Base-by-base conservation (phyloP, 1,284 basidiomycete genomes). In the Puccinia brachypodii region DNA sequence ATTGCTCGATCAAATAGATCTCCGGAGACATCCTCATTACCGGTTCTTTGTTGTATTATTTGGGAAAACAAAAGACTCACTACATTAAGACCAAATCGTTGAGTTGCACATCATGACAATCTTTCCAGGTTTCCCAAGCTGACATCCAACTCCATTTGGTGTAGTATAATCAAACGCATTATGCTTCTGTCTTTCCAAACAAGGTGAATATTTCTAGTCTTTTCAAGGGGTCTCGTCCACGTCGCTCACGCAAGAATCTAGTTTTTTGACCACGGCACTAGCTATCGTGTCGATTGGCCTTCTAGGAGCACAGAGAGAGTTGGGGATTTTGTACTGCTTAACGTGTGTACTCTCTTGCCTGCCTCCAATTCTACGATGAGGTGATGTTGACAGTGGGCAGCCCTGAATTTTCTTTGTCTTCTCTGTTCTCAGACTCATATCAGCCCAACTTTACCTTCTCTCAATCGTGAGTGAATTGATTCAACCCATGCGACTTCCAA, bases 41-140 rank as follows among this genome's bases (percentile, higher is more conserved):
- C 19, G 75, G 75, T 47, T 76, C 42, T n/a, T 66, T 76, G 60
- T 33, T 76, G n/a, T 76, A 76, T 42, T 76, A 40, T 53, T 76
- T 76, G 60, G 62, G 44, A 33, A 66, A 62, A 22, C 60, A 76
- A 19, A 62, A 66, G 33, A 64, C 58, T 31, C 40, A 76, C 16
- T 76, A 60, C 38, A 64, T 66, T 28, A 62, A 76, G 58, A 76
- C 75, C 22, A 62, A 66, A 62, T 76, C 75, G 75, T 76, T 60
- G 36, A 56, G 38, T 36, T 13, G 25, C 9, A 0, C 3, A 42
- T 75, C n/a, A 36, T 9, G 6, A 56, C 19, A 4, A 28, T 11
- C 7, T 31, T 36, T n/a, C 9, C 19, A 11, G 13, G 14, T 7
- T 25, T 53, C 31, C 60, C 25, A 8, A 31, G 22, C 75, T 76